Conservation (phyloP, 305 asterid genomes). For the Rubia tinctorum region DNA sequence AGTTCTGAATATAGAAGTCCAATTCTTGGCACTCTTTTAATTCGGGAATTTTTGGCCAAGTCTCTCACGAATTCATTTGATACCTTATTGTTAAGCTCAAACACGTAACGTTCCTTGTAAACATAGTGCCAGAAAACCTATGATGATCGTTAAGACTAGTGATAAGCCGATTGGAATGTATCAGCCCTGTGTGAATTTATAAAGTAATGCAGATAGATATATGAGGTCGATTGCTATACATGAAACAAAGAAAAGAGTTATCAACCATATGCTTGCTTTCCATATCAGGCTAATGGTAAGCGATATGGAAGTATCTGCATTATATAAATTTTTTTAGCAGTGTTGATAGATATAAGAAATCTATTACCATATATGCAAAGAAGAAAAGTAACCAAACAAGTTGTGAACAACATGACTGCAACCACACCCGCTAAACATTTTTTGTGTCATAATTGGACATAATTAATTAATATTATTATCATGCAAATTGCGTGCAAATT, state of each 20-base stretch:
- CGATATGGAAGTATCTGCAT: too few species aligned
- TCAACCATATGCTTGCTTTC: constrained; percentile 65
- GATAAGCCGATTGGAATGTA: constrained; percentile 61
- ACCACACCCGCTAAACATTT: constrained; percentile 47
- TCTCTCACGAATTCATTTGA: constrained; percentile 39
- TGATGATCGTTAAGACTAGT: constrained; percentile 40
- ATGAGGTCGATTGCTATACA: constrained; percentile 39
- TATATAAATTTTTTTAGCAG: too few species aligned
- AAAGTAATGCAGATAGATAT: constrained; percentile 59
- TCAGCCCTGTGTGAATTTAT: constrained; percentile 68
- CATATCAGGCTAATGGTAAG: constrained; percentile 34
- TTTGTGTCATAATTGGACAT: neutral
- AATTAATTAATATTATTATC: constrained; percentile 24
- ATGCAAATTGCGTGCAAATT: too few species aligned
- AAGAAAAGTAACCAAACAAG: constrained; percentile 38
- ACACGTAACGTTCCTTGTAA: constrained; percentile 50
- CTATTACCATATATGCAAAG: too few species aligned
- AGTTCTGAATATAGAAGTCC: constrained; percentile 70
- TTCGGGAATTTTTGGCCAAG: constrained; percentile 26
- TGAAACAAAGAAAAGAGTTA: constrained; percentile 34
- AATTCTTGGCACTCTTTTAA: constrained; percentile 56
- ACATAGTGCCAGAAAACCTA: constrained; percentile 75
- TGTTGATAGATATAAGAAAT: too few species aligned
- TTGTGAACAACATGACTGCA: constrained; percentile 68
- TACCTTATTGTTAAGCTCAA: constrained; percentile 68